Evolutionary conservation across 225 moss, liverwort and hornwort species (phyloP), one percentile per base, ranked within the genome.

Genomic region (Bryoerythrophyllum caledonicum): DNA sequence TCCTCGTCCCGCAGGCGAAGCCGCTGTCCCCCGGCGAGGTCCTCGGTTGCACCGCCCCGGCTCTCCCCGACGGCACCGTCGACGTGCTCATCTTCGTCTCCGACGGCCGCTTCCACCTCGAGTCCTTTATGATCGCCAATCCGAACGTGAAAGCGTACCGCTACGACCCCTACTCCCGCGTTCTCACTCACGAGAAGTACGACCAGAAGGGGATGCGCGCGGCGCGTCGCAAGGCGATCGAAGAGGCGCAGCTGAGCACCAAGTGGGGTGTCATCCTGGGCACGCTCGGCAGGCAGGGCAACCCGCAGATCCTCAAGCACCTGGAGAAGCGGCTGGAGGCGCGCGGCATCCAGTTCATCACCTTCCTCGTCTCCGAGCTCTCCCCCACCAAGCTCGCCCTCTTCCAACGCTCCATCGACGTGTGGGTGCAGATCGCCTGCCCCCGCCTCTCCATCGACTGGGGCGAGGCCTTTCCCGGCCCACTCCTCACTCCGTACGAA

Each of bases 381-480:
- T 97, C 97, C 16, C 97, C 97, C 10, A 28, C 87, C 1, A 97
- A 94, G 82, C 73, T 97, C 52, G 77, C 81, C 15, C 81, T 90
- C 6, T 92, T 97, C 37, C 68, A 79, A 0, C 89, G 84, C 15
- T 81, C 97, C 2, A 82, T 97, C 16, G 97, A 93, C 63, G 94
- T 90, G 7, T 97, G 97, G 97, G 90, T 97, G 25, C 97, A 97
- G 79, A 94, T 97, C 69, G 97, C 97, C 14, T 97, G 97, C 71
- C 97, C 97, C 30, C 82, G 97, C 30, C 74, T 97, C 65, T 97
- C 97, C 0, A 97, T 97, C 44, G 97, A 97, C 66, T 97, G 97
- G 97, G 97, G 97, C 34, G 97, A 97, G 77, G 94, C 93, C 1
- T 97, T 93, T 71, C 79, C 76, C 5, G 82, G 85, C 74, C 91